Evolutionary conservation across 306 rosid species (phyloP), one percentile per base, ranked within the genome.

Genomic region (Vigna trinervia): DNA sequence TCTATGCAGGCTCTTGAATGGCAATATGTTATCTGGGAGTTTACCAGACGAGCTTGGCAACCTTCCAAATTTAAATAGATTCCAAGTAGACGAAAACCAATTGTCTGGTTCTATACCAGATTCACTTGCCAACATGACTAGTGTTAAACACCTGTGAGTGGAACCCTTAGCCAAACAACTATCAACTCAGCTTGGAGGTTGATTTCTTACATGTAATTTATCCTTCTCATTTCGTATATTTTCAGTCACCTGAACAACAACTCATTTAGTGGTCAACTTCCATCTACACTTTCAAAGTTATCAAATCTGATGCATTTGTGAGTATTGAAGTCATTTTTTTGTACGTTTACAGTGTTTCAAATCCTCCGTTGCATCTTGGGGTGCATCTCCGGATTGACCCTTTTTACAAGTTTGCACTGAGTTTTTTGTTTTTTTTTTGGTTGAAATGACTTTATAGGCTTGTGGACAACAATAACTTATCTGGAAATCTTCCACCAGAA

Each of bases 161-260:
- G 23, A 78, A 78, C 56, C 64, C 36, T 22, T 32, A 77, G 78
- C 74, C 61, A 17, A 64, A 81, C n/a, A 38, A 22, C 66, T 65
- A 34, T 77, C 71, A 75, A 63, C 71, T 51, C 41, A 56, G 60
- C 59, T 36, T 54, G 41, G 54, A 68, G 61, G 39, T 72, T 70
- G 78, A 54, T 79, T 86, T 85, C 68, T 45, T 75, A 32, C 26
- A 1, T 32, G 28, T 60, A 74, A 19, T 80, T 80, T 69, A 58
- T 80, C 67, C 20, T 67, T 50, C 45, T 56, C 63, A 56, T 84
- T 75, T 68, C 69, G 53, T 62, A 28, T 81, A 48, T 59, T 85
- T 79, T 74, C 90, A 89, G 93, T 51, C 93, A 89, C 89, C 52
- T 89, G 82, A 89, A 89, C 83, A 89, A 89, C 86, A 89, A 89